Evolutionary conservation across 345 rosid species (phyloP).

Genomic region (Leavenworthia alabamica): DNA sequence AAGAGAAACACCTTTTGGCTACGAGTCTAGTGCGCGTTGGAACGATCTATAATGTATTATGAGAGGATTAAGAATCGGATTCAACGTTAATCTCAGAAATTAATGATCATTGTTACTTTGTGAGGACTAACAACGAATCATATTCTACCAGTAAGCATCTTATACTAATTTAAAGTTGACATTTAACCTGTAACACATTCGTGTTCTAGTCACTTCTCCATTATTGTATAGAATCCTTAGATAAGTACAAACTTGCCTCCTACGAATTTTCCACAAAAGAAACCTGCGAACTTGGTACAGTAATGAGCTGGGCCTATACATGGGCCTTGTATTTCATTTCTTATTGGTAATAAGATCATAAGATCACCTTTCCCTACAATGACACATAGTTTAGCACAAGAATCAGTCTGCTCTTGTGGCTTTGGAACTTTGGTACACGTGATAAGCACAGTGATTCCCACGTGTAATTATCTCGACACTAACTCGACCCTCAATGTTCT

Average conservation of each 20-base stretch:
- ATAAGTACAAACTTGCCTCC: not conserved
- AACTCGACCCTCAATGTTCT: not conserved
- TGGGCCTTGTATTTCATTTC: not conserved
- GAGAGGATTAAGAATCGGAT: slow-evolving; percentile 25
- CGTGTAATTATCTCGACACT: slow-evolving; percentile 15
- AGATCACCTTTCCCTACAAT: not conserved
- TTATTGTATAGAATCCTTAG: not conserved
- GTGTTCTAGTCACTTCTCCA: not conserved
- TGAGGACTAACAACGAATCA: slow-evolving; percentile 20
- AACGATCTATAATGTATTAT: not conserved
- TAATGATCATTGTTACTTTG: not conserved
- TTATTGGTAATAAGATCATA: not conserved
- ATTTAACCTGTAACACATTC: not conserved
- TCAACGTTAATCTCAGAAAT: slow-evolving; percentile 8
- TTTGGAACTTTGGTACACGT: slow-evolving; percentile 2
- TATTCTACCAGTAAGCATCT: not conserved
- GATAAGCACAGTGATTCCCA: not conserved
- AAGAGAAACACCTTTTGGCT: not conserved
- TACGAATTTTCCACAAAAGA: not conserved
- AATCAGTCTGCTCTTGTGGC: not conserved
- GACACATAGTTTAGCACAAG: not conserved
- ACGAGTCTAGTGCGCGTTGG: slow-evolving; percentile 10
- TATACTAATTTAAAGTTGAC: not conserved
- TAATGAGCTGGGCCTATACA: slow-evolving; percentile 1
- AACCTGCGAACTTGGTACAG: not conserved